Evolutionary conservation across 306 rosid genomes (phyloP).

Genomic region (Abrus precatorius): DNA sequence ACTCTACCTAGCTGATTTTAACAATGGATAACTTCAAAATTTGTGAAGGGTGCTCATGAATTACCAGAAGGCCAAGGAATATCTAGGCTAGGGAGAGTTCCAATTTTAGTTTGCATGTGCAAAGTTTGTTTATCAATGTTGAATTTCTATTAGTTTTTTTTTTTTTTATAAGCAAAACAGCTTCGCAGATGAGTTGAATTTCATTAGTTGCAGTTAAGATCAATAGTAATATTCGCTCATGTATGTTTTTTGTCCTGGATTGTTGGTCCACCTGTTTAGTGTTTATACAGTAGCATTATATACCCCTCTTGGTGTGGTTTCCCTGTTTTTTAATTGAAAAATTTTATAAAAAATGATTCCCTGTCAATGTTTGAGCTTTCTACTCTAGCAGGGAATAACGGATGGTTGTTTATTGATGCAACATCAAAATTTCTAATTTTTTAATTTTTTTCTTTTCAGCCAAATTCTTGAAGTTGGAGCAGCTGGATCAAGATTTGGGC

Average conservation of each 20-base stretch:
- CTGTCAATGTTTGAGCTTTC: conserved; percentile 25
- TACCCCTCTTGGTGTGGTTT: conserved; percentile 38
- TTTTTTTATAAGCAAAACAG: no score
- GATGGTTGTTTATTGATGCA: conserved; percentile 19
- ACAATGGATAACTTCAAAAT: conserved; percentile 32
- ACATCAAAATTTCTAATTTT: conserved; percentile 24
- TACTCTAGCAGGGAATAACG: conserved; percentile 26
- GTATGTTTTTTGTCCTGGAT: conserved; percentile 7
- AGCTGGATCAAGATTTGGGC: conserved; percentile 83
- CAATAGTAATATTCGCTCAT: conserved; percentile 30
- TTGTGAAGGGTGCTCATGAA: conserved; percentile 20
- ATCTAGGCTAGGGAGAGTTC: conserved; percentile 24
- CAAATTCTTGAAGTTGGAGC: conserved; percentile 96
- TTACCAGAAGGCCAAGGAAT: conserved; percentile 24
- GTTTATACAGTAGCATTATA: conserved; percentile 16
- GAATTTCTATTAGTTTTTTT: neutral
- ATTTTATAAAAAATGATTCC: conserved; percentile 6
- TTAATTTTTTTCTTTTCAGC: conserved; percentile 59
- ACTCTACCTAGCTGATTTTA: conserved; percentile 29
- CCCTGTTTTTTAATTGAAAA: conserved; percentile 28
- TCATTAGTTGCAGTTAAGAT: conserved; percentile 18
- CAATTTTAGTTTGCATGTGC: conserved; percentile 34
- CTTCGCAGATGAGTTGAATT: neutral
- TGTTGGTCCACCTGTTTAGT: conserved; percentile 21
- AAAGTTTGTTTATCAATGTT: conserved; percentile 33